These are phyloP conservation scores for Adiantum capillusveneris DNA, from an alignment of 75 land plant genomes.

Conservation along the genomic window DNA sequence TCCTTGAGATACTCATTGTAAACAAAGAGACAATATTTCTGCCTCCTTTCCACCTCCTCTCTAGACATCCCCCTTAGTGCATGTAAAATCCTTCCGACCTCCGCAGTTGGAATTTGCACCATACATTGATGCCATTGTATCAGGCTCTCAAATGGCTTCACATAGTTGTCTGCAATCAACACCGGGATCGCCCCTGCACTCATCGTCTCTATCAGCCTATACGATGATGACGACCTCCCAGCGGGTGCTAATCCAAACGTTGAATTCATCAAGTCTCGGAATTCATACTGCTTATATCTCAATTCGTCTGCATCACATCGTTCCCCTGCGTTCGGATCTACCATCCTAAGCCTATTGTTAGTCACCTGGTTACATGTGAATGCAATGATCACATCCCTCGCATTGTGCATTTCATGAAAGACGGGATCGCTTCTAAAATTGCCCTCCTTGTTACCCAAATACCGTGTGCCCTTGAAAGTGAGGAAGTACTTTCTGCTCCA, in stretches of 20 bases:
- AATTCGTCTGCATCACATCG: slow-evolving; percentile 23
- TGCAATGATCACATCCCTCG: slow-evolving; percentile 23
- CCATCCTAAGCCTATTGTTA: slow-evolving; percentile 17
- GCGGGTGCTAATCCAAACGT: slow-evolving; percentile 30
- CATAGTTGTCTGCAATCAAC: no score
- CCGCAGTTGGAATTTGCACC: slow-evolving; percentile 26
- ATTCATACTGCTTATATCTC: slow-evolving; percentile 4
- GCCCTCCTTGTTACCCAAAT: no score
- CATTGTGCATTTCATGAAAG: slow-evolving; percentile 24
- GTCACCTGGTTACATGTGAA: slow-evolving; percentile 21
- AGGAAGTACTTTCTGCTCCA: slow-evolving; percentile 18
- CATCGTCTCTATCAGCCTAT: slow-evolving; percentile 25
- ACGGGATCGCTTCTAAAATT: slow-evolving; percentile 15
- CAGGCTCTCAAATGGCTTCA: slow-evolving; percentile 35
- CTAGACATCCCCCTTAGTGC: slow-evolving; percentile 16
- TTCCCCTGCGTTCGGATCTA: slow-evolving; percentile 16
- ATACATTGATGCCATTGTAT: slow-evolving; percentile 30
- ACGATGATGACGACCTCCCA: slow-evolving; percentile 21
- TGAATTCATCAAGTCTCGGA: slow-evolving; percentile 25
- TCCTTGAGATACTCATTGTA: slow-evolving; percentile 20
- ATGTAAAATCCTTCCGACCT: slow-evolving; percentile 24
- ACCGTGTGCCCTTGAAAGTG: slow-evolving; percentile 26
- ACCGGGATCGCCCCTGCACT: no score
- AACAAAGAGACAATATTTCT: slow-evolving; percentile 17
- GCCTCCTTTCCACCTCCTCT: slow-evolving; percentile 21